A percentile compares a stretch with the other conserved stretches of the same genome.
phyloP scores from a whole-genome alignment of 2,329 filamentous ascomycete genomes.

The Cladobotryum protrusum region DNA sequence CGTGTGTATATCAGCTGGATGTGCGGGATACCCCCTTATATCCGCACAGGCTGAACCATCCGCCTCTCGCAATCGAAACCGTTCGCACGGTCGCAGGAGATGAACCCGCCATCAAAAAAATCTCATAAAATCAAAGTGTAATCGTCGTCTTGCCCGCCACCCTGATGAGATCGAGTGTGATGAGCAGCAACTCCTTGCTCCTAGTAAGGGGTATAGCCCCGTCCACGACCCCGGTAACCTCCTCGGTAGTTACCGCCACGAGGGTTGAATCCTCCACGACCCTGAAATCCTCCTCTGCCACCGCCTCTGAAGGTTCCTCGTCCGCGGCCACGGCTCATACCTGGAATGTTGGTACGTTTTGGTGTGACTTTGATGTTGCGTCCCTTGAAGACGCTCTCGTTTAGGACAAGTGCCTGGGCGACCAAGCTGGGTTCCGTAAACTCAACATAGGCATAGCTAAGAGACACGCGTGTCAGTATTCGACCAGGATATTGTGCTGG shows the following conservation, averaged over 20 bases:
- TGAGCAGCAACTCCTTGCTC: conserved; percentile 27
- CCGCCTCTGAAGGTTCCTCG: conserved; percentile 45
- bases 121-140: neutral
- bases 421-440: conserved; percentile 92
- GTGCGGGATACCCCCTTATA: conserved; percentile 8
- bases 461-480: conserved; percentile 3
- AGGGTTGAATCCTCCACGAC: conserved; percentile 47
- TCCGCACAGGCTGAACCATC: conserved; percentile 1
- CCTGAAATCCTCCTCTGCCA: conserved; percentile 38
- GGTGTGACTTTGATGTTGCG: conserved; percentile 91
- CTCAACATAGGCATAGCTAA: conserved; percentile 96
- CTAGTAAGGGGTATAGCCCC: conserved; percentile 62
- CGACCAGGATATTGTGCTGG: neutral
- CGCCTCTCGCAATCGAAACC: conserved; percentile 4
- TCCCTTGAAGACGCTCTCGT: conserved; percentile 93
- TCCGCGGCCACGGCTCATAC: conserved; percentile 78
- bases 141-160: conserved; percentile 13
- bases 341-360: conserved; percentile 94
- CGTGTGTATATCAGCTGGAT: conserved; percentile 9
- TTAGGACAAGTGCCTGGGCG: conserved; percentile 86
- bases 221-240: conserved; percentile 59
- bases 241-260: conserved; percentile 56
- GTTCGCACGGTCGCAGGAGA: conserved; percentile 4
- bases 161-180: conserved; percentile 14
- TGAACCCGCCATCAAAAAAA: conserved; percentile 4